These are phyloP conservation scores for Fusarium gaditjirri DNA, from an alignment of 2,329 filamentous ascomycete species.

Conservation along the genomic window DNA sequence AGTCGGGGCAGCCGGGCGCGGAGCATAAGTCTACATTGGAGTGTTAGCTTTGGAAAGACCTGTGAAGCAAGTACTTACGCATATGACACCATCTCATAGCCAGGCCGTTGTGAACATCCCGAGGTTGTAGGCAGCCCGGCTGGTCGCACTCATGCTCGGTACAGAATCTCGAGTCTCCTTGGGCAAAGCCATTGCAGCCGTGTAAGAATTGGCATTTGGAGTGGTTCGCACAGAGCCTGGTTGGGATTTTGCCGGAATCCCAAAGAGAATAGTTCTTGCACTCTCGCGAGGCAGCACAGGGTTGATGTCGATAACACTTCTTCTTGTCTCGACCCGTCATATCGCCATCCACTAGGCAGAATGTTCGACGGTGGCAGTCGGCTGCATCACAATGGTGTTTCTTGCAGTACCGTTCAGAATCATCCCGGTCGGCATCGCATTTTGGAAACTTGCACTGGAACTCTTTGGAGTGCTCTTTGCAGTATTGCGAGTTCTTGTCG, in stretches of 20 bases:
- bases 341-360: accelerated
- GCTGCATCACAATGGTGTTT: constrained; percentile 8
- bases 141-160: constrained; percentile 24
- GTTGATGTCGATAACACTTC: constrained; percentile 27
- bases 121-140: background rate
- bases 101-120: constrained; percentile 1
- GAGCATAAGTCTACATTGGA: constrained; percentile 22
- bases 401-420: constrained; percentile 2
- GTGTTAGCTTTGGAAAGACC: background rate
- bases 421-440: constrained; percentile 4
- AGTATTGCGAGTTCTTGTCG: background rate
- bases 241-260: background rate
- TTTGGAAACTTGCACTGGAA: background rate
- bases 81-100: constrained; percentile 17
- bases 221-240: constrained; percentile 21
- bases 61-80: constrained; percentile 3
- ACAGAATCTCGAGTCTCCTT: constrained; percentile 9
- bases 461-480: constrained; percentile 3
- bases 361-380: background rate
- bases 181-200: constrained; percentile 13
- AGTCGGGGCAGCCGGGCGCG: background rate
- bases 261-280: constrained; percentile 3
- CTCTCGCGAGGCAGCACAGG: background rate
- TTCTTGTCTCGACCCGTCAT: background rate
- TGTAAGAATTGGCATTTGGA: constrained; percentile 7